Evolutionary conservation across 495 filamentous ascomycete genomes (phyloP).

Genomic region (Daldinia grandis): DNA sequence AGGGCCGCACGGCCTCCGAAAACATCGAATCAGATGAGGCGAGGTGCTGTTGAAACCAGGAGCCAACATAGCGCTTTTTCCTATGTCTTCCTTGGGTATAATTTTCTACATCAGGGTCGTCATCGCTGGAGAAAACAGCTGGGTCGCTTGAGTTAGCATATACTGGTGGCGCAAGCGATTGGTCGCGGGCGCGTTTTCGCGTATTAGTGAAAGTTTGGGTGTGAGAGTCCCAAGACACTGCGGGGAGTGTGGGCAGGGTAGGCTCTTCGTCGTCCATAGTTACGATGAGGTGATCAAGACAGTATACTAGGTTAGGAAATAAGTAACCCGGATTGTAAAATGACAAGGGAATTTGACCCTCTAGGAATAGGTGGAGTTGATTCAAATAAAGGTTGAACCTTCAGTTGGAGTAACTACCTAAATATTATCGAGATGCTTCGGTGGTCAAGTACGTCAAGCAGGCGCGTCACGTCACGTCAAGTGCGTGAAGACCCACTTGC

Average conservation of each 20-base stretch:
- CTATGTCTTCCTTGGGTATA: conserved; percentile 63
- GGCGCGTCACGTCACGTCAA: conserved; percentile 22
- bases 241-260: conserved; percentile 53
- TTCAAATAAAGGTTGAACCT: neutral
- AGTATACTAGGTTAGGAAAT: neutral
- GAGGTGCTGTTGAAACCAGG: conserved; percentile 73
- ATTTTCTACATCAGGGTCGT: conserved; percentile 76
- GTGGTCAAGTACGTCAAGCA: neutral
- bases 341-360: neutral
- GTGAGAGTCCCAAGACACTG: conserved; percentile 43
- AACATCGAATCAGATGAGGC: conserved; percentile 53
- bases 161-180: conserved; percentile 33
- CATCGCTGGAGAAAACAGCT: conserved; percentile 80
- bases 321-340: neutral
- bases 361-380: neutral
- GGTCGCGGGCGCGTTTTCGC: conserved; percentile 54
- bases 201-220: conserved; percentile 45
- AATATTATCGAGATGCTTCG: conserved; percentile 12
- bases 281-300: neutral
- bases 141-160: conserved; percentile 71
- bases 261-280: conserved; percentile 55
- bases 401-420: conserved; percentile 11
- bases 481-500: conserved; percentile 27
- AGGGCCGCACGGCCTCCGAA: conserved; percentile 44
- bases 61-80: conserved; percentile 72